A percentile compares a stretch with the other conserved stretches of the same genome.
Conservation (phyloP, 148 eudicot genomes). For the Nepenthes mirabilis region DNA sequence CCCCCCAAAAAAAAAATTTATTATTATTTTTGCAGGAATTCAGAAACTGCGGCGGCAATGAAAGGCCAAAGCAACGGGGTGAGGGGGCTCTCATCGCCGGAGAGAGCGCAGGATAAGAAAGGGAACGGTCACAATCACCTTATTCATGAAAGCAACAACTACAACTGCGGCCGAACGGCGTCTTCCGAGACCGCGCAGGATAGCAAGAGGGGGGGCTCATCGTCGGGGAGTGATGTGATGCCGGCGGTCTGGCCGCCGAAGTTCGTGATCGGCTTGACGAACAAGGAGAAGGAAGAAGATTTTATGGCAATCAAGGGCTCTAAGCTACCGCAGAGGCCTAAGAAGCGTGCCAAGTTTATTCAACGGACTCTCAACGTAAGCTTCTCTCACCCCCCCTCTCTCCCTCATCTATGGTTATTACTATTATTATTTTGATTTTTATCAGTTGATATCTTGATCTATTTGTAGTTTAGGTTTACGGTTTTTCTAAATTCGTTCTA, state of each 20-base stretch:
- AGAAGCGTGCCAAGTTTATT: conserved; percentile 80
- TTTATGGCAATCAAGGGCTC: conserved; percentile 81
- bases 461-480: no score
- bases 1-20: background rate
- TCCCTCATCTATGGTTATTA: background rate
- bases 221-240: conserved; percentile 46
- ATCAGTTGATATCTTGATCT: background rate
- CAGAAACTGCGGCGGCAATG: conserved; percentile 61
- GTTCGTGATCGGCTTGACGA: conserved; percentile 49
- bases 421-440: background rate
- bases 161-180: conserved; percentile 31
- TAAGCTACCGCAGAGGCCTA: conserved; percentile 85
- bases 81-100: conserved; percentile 47
- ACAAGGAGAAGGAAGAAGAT: conserved; percentile 92
- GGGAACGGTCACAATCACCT: conserved; percentile 9
- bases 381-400: conserved; percentile 1
- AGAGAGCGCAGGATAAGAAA: conserved; percentile 43
- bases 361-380: conserved; percentile 90
- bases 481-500: no score
- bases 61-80: conserved; percentile 49
- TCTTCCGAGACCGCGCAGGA: conserved; percentile 46
- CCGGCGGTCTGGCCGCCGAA: conserved; percentile 54
- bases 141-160: conserved; percentile 20
- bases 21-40: conserved; percentile 28
- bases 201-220: conserved; percentile 41